phyloP scores from a whole-genome alignment of 768 basidiomycete genomes.

The Scleroderma bovista region DNA sequence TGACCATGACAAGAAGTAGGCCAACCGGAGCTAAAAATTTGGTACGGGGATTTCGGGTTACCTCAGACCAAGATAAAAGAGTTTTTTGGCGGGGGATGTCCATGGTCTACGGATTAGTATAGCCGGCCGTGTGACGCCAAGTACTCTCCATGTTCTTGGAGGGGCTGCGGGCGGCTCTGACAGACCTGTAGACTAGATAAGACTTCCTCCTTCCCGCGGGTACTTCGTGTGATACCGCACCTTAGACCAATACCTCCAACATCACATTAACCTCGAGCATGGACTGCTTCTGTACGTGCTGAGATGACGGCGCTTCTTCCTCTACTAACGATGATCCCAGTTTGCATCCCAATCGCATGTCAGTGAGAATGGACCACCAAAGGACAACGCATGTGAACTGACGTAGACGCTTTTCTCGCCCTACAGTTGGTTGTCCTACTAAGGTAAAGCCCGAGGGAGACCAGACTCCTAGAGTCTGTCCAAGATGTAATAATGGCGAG shows the following conservation, averaged over 20 bases:
- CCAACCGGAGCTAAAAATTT: too few species aligned
- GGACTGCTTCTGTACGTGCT: slow-evolving; percentile 26
- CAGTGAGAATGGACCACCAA: slow-evolving; percentile 13
- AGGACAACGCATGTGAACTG: slow-evolving; percentile 9
- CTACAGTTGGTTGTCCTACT: slow-evolving; percentile 61
- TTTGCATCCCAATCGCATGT: slow-evolving; percentile 52
- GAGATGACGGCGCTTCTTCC: slow-evolving; percentile 12
- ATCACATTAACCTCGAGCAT: slow-evolving; percentile 3
- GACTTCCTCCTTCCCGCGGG: too few species aligned
- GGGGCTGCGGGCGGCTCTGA: too few species aligned
- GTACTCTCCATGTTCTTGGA: too few species aligned
- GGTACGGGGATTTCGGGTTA: too few species aligned
- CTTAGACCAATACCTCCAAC: background rate
- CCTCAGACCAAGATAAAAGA: too few species aligned
- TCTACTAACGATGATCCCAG: slow-evolving; percentile 30
- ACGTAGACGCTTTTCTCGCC: background rate
- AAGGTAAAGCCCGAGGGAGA: slow-evolving; percentile 52
- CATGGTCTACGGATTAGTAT: too few species aligned
- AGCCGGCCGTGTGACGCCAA: too few species aligned
- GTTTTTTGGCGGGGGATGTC: too few species aligned
- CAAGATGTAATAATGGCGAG: slow-evolving; percentile 67
- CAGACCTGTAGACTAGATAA: too few species aligned
- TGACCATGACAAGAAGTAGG: too few species aligned
- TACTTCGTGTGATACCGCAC: too few species aligned
- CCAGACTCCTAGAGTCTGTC: slow-evolving; percentile 53